Percentiles rank a stretch among this genome's conserved stretches.
phyloP scores from a whole-genome alignment of 2,329 filamentous ascomycete species.

The Neofusicoccum cordaticola region DNA sequence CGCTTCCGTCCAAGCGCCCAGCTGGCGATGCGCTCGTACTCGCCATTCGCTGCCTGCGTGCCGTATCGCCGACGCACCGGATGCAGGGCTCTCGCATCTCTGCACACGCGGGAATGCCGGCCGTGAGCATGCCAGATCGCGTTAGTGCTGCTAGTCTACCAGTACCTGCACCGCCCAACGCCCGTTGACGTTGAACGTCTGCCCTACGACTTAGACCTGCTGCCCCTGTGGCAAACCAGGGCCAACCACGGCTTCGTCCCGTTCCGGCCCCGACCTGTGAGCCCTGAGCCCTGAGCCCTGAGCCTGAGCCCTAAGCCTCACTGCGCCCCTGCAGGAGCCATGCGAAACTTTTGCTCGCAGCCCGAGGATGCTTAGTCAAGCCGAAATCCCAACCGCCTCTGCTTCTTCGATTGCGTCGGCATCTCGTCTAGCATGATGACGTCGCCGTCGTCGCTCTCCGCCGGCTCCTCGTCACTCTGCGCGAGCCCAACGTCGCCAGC shows the following conservation, averaged over 20 bases:
- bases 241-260: conserved; percentile 8
- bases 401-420: neutral
- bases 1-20: neutral
- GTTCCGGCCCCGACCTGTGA: neutral
- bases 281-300: neutral
- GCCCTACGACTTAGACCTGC: neutral
- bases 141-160: conserved; percentile 9
- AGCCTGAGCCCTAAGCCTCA: neutral
- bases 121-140: neutral
- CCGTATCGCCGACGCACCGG: neutral
- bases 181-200: neutral
- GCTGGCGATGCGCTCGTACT: neutral
- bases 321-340: conserved; percentile 5
- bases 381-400: neutral
- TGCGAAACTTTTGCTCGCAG: neutral
- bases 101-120: neutral
- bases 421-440: conserved; percentile 2
- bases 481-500: neutral
- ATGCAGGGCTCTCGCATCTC: neutral
- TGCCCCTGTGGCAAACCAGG: conserved; percentile 9
- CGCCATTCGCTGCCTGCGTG: neutral
- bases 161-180: neutral
- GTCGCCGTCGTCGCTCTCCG: neutral
- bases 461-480: conserved; percentile 7
- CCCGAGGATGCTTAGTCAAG: neutral